These are phyloP conservation scores for Jaapia argillacea DNA, from an alignment of 768 basidiomycete species.

Conservation along the genomic window DNA sequence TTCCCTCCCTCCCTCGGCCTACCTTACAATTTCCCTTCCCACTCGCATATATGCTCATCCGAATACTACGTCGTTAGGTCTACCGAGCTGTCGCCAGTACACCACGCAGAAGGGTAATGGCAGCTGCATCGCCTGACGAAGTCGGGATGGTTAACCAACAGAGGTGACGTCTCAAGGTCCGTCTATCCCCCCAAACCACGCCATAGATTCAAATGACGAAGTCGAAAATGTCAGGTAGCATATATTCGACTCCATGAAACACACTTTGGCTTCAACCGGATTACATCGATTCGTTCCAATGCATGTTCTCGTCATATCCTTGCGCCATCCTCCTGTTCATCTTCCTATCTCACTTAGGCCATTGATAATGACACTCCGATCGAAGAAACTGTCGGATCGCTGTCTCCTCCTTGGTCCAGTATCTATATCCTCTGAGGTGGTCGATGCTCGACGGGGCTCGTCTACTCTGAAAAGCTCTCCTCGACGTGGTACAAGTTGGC, in stretches of 20 bases:
- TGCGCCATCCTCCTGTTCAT: neutral
- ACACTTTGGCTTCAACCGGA: conserved; percentile 34
- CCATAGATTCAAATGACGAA: neutral
- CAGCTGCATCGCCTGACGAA: conserved; percentile 6
- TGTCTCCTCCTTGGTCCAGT: neutral
- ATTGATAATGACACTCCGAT: conserved; percentile 26
- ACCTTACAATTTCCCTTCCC: too few species aligned
- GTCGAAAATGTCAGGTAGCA: conserved; percentile 20
- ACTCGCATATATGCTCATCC: too few species aligned
- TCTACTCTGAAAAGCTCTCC: conserved; percentile 22
- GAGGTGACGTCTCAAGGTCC: conserved; percentile 29
- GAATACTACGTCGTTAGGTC: too few species aligned
- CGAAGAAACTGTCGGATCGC: conserved; percentile 8
- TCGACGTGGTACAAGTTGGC: conserved; percentile 26
- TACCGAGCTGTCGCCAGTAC: neutral
- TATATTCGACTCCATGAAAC: conserved; percentile 47
- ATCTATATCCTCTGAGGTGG: neutral
- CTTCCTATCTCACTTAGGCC: conserved; percentile 6
- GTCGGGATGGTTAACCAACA: conserved; percentile 27
- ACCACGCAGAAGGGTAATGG: neutral
- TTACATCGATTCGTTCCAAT: conserved; percentile 50
- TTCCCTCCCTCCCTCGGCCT: too few species aligned
- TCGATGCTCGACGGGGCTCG: neutral
- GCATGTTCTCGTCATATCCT: conserved; percentile 13
- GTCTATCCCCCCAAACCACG: neutral